Conservation (phyloP, 495 filamentous ascomycete species). For the Thermothielavioides terrestris region DNA sequence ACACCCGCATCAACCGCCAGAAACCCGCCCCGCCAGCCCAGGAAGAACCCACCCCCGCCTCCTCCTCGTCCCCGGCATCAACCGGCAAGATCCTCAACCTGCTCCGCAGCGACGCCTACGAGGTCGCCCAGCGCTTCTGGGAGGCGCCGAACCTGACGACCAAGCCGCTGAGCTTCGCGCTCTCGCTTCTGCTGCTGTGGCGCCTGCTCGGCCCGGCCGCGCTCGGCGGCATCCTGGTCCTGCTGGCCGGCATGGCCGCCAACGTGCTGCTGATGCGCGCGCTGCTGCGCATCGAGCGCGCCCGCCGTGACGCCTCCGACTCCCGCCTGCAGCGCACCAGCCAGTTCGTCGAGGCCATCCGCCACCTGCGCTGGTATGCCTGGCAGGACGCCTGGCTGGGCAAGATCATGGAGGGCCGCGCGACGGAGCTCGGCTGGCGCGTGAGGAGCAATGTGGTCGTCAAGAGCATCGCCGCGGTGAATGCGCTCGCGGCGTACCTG, state of each 20-base stretch:
- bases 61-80: conserved; percentile 46
- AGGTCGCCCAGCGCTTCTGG: conserved; percentile 75
- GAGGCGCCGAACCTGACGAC: conserved; percentile 61
- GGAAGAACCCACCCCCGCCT: background rate
- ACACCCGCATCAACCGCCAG: background rate
- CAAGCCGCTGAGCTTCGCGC: conserved; percentile 57
- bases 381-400: conserved; percentile 76
- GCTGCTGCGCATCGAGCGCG: conserved; percentile 53
- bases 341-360: conserved; percentile 74
- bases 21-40: background rate
- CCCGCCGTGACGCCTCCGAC: conserved; percentile 60
- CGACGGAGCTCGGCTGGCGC: conserved; percentile 55
- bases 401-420: conserved; percentile 60
- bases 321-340: conserved; percentile 61
- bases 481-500: conserved; percentile 54
- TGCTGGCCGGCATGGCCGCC: conserved; percentile 54
- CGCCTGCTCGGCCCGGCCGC: conserved; percentile 70
- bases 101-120: conserved; percentile 70
- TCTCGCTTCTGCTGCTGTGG: conserved; percentile 64
- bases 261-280: conserved; percentile 55
- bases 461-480: conserved; percentile 51
- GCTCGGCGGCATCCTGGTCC: conserved; percentile 57
- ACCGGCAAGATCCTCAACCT: conserved; percentile 81
- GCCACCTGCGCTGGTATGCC: conserved; percentile 80
- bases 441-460: conserved; percentile 56